phyloP scores from a whole-genome alignment of 2,329 filamentous ascomycete species.

The Diaporthe citri region DNA sequence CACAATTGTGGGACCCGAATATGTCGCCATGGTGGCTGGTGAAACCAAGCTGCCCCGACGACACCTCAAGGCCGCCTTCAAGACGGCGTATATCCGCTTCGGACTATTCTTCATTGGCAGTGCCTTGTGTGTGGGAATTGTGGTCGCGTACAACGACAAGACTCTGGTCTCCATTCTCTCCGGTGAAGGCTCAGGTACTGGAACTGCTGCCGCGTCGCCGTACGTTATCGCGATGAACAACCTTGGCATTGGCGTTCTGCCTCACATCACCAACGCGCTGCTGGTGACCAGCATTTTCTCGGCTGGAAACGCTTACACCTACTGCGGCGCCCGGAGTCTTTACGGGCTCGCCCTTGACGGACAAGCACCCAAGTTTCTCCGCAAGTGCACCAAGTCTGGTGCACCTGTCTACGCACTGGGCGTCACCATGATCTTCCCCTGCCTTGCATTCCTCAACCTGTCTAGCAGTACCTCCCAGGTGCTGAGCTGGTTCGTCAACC shows the following conservation, averaged over 20 bases:
- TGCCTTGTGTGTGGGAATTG: constrained; percentile 74
- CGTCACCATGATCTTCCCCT: constrained; percentile 65
- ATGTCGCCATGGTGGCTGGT: constrained; percentile 77
- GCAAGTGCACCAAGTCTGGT: constrained; percentile 70
- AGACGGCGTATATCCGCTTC: constrained; percentile 79
- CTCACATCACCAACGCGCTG: constrained; percentile 70
- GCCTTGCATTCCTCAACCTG: constrained; percentile 49
- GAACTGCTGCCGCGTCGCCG: constrained; percentile 68
- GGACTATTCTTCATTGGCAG: constrained; percentile 79
- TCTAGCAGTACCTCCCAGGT: constrained; percentile 39
- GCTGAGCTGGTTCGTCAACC: constrained; percentile 63
- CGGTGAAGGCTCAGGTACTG: constrained; percentile 55
- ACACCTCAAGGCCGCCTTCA: constrained; percentile 77
- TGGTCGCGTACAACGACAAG: constrained; percentile 74
- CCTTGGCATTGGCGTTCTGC: constrained; percentile 64
- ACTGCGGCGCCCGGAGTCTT: constrained; percentile 38
- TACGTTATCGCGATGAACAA: constrained; percentile 74
- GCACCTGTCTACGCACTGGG: constrained; percentile 71
- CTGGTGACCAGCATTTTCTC: constrained; percentile 40
- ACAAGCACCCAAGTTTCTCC: constrained; percentile 56
- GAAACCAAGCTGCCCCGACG: constrained; percentile 74
- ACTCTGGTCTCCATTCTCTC: constrained; percentile 64
- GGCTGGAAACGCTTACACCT: constrained; percentile 40
- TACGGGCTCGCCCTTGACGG: constrained; percentile 40
- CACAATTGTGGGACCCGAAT: constrained; percentile 75